Evolutionary conservation across 495 filamentous ascomycete species (phyloP), one percentile per base, ranked within the genome.

Genomic region (Echria macrotheca): DNA sequence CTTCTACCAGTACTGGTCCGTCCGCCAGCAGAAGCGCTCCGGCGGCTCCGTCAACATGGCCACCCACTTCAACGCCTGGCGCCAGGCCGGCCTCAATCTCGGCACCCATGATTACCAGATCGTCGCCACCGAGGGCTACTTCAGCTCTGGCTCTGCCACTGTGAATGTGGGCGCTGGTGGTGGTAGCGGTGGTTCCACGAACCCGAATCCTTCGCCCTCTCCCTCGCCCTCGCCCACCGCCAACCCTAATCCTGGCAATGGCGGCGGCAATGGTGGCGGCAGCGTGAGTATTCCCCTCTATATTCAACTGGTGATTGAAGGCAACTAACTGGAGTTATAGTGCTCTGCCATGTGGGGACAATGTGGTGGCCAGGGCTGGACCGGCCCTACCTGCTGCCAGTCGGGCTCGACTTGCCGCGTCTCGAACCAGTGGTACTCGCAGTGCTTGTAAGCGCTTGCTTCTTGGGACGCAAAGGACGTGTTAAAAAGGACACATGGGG

Each of bases 11-110:
- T 82, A 73, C 71, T 80, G 75, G 75, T 75, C 72, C 43, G 75
- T 82, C 33, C 73, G 78, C 42, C 53, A 56, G 39, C 53, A 61
- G 52, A 73, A 76, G 65, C 70, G 77, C 54, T 61, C 65, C 49
- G 69, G 71, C 44, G 76, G 77, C 36, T 66, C 63, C 23, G 69
- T 81, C 57, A 74, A 56, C 29, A 66, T 71, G 50, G 51, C 61
- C 35, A 80, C 78, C 59, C 83, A 85, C 68, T 85, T 87, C 61
- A 69, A 79, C 57, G 80, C 79, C 19, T 87, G 83, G 83, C 55
- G 58, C 2, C 44, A 43, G 19, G 52, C 64, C 29, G 76, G 76
- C 5, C 68, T 85, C 61, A 57, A 60, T 14, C 58, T 83, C 22
- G 78, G 79, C 0, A 68, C 61, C 4, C 71, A 75, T 57, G 70